Evolutionary conservation across 2,329 filamentous ascomycete species (phyloP).

Genomic region (Sporothrix curviconia): DNA sequence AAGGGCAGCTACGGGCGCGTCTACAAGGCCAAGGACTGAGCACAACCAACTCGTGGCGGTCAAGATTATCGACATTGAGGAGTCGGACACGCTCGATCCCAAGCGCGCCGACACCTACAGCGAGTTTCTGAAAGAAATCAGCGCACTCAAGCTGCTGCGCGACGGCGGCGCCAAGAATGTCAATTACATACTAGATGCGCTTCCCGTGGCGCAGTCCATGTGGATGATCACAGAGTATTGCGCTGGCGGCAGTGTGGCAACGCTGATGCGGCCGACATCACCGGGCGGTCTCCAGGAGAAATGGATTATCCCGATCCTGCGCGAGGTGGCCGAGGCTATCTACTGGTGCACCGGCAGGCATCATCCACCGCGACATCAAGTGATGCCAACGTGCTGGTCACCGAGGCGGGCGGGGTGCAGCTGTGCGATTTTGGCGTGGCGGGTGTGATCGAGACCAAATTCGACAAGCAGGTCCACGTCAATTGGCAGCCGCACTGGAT

Average conservation of each 20-base stretch:
- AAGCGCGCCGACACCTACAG: constrained; percentile 61
- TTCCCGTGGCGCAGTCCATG: constrained; percentile 70
- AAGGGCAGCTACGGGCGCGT: constrained; percentile 64
- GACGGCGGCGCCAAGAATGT: constrained; percentile 71
- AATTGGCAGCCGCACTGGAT: constrained; percentile 80
- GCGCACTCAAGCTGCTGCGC: constrained; percentile 63
- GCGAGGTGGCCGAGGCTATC: constrained; percentile 58
- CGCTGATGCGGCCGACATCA: constrained; percentile 60
- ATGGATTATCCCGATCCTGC: constrained; percentile 19
- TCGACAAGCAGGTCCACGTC: constrained; percentile 74
- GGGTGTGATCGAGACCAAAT: constrained; percentile 66
- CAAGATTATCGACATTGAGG: constrained; percentile 80
- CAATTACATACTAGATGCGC: constrained; percentile 72
- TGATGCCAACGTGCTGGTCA: constrained; percentile 75
- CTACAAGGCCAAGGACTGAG: constrained; percentile 49
- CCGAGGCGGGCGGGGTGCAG: constrained; percentile 69
- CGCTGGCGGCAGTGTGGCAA: constrained; percentile 75
- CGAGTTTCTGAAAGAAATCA: constrained; percentile 63
- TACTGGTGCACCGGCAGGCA: constrained; percentile 61
- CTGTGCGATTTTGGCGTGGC: constrained; percentile 82
- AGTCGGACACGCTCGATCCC: constrained; percentile 61
- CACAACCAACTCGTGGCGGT: constrained; percentile 52
- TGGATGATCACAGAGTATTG: constrained; percentile 89
- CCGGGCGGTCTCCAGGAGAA: constrained; percentile 62
- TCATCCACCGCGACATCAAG: constrained; percentile 67